Evolutionary conservation across 129 eudicot species (phyloP).

Genomic region (Tagetes erecta): DNA sequence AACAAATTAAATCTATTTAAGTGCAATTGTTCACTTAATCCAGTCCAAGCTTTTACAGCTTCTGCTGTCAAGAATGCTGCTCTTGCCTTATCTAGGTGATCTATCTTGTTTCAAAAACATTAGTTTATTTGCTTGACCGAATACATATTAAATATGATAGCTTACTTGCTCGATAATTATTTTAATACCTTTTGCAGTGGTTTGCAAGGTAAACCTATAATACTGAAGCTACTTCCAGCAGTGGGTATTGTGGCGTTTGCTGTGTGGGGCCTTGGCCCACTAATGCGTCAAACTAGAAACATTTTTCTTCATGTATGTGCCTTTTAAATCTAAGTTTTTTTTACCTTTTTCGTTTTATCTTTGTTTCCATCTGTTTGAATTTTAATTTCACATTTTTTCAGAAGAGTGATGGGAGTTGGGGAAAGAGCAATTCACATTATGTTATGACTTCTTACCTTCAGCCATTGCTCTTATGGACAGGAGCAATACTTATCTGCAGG

Average conservation of each 20-base stretch:
- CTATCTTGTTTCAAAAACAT: neutral
- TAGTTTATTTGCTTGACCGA: neutral
- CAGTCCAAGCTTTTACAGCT: slow-evolving; percentile 38
- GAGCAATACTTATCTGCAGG: slow-evolving; percentile 93
- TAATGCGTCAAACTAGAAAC: slow-evolving; percentile 67
- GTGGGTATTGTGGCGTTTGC: slow-evolving; percentile 69
- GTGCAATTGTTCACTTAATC: slow-evolving; percentile 57
- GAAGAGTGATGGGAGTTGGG: slow-evolving; percentile 84
- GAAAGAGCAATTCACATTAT: slow-evolving; percentile 68
- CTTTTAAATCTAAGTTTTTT: slow-evolving; percentile 18
- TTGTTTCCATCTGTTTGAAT: slow-evolving; percentile 3
- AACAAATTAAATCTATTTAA: slow-evolving; percentile 37
- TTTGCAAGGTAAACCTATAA: slow-evolving; percentile 57
- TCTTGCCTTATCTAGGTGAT: slow-evolving; percentile 63
- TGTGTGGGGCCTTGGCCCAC: slow-evolving; percentile 88
- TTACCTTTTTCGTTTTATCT: neutral
- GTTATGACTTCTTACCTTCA: slow-evolving; percentile 81
- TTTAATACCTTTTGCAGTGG: slow-evolving; percentile 49
- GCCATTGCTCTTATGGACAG: slow-evolving; percentile 91
- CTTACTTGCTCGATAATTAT: slow-evolving; percentile 16
- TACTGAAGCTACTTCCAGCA: slow-evolving; percentile 77
- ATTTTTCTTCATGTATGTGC: slow-evolving; percentile 61
- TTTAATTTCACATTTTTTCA: slow-evolving; percentile 35
- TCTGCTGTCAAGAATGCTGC: slow-evolving; percentile 59
- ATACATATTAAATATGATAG: neutral